These are phyloP conservation scores for Spergularia azorica DNA, from an alignment of 179 eudicot species.

Conservation along the genomic window DNA sequence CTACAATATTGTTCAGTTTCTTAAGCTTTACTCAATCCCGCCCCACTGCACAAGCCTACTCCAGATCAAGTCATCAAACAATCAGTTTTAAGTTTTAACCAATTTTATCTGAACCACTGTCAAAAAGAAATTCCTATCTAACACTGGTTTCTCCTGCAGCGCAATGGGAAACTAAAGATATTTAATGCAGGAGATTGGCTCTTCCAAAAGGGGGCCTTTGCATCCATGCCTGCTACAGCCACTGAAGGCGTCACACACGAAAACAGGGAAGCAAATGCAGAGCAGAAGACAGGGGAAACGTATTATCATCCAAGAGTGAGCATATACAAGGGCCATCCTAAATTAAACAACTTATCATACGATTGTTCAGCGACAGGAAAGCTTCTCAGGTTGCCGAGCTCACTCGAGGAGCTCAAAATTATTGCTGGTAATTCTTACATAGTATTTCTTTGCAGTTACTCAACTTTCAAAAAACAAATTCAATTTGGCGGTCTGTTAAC, in stretches of 20 bases:
- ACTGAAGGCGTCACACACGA: conserved; percentile 3
- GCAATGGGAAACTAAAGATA: conserved; percentile 27
- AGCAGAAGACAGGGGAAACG: conserved; percentile 3
- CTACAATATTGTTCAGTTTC: too few species aligned
- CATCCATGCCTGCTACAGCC: background rate
- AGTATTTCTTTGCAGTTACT: background rate
- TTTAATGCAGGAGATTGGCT: conserved; percentile 27
- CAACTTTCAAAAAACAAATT: background rate
- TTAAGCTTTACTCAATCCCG: too few species aligned
- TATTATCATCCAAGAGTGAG: conserved; percentile 49
- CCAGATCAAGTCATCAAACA: too few species aligned
- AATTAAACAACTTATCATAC: conserved; percentile 19
- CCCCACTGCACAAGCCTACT: too few species aligned
- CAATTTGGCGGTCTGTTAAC: too few species aligned
- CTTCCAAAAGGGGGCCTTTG: conserved; percentile 18
- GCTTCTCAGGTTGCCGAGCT: conserved; percentile 56
- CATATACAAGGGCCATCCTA: conserved; percentile 64
- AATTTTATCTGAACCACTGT: too few species aligned
- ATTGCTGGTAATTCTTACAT: conserved; percentile 56
- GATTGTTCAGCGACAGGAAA: conserved; percentile 41
- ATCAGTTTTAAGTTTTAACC: too few species aligned
- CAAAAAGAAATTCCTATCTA: background rate
- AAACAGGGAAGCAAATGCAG: background rate
- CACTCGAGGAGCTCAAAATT: conserved; percentile 55
- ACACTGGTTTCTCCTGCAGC: conserved; percentile 14